Evolutionary conservation across 495 filamentous ascomycete genomes (phyloP).

Genomic region (Aspergillus coremiiformis): DNA sequence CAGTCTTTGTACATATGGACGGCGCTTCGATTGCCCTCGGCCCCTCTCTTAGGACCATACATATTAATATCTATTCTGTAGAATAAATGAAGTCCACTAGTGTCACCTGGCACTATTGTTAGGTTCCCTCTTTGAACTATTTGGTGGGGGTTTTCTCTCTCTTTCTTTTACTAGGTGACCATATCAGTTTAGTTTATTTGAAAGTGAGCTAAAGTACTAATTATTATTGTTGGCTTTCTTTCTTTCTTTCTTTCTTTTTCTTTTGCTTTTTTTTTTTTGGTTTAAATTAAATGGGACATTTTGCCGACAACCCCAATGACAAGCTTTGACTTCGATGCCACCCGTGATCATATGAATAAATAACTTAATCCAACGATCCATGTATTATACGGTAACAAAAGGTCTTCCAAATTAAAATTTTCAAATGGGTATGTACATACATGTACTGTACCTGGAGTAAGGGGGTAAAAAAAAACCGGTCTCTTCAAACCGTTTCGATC

Average conservation of each 20-base stretch:
- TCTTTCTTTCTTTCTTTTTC: too few species aligned
- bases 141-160: background rate
- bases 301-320: background rate
- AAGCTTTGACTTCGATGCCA: conserved; percentile 2
- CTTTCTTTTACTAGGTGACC: too few species aligned
- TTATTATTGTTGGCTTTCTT: background rate
- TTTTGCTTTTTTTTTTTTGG: background rate
- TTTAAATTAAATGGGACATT: background rate
- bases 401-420: background rate
- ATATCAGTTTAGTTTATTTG: background rate
- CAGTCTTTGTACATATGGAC: conserved; percentile 12
- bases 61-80: background rate
- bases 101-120: background rate
- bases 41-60: background rate
- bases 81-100: background rate
- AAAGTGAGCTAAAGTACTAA: background rate
- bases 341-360: background rate
- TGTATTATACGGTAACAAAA: background rate
- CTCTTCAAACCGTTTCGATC: conserved; percentile 4
- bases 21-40: background rate
- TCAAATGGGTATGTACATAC: too few species aligned
- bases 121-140: background rate
- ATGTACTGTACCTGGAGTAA: too few species aligned
- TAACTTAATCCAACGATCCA: background rate
- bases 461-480: background rate